These are phyloP conservation scores for Letharia lupina DNA, from an alignment of 495 filamentous ascomycete genomes.

Conservation along the genomic window DNA sequence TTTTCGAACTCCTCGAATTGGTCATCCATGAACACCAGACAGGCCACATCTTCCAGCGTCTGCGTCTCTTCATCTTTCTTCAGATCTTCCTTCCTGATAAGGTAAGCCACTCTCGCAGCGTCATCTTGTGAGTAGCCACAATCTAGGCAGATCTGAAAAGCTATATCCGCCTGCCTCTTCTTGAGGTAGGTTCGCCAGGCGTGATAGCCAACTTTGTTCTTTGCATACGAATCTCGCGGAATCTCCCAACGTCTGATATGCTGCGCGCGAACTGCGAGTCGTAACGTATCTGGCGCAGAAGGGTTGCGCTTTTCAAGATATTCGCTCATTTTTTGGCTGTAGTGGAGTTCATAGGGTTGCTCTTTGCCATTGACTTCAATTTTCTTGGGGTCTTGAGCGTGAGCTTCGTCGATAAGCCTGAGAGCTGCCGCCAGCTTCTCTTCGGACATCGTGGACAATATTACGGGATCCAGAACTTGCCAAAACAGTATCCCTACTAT, in stretches of 20 bases:
- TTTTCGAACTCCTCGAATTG: slow-evolving; percentile 71
- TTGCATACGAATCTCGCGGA: slow-evolving; percentile 58
- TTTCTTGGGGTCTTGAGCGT: slow-evolving; percentile 56
- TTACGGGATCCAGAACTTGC: neutral
- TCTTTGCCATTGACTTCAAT: slow-evolving; percentile 31
- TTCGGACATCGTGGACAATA: slow-evolving; percentile 12
- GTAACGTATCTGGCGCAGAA: slow-evolving; percentile 51
- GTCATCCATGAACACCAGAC: slow-evolving; percentile 77
- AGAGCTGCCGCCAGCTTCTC: slow-evolving; percentile 40
- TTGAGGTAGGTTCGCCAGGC: slow-evolving; percentile 65
- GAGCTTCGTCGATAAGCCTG: slow-evolving; percentile 60
- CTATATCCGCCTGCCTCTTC: slow-evolving; percentile 57
- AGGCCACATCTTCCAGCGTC: slow-evolving; percentile 74
- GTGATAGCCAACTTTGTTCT: slow-evolving; percentile 63
- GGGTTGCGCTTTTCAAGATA: slow-evolving; percentile 53
- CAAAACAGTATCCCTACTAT: neutral
- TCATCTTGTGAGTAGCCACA: slow-evolving; percentile 42
- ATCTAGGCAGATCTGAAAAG: slow-evolving; percentile 44
- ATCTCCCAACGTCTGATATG: slow-evolving; percentile 79
- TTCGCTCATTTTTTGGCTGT: slow-evolving; percentile 65
- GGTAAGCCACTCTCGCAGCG: slow-evolving; percentile 44
- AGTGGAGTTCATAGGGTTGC: slow-evolving; percentile 68
- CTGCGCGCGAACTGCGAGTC: slow-evolving; percentile 70
- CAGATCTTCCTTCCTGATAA: slow-evolving; percentile 60
- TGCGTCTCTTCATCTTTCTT: slow-evolving; percentile 57